Conservation (phyloP, 2,329 filamentous ascomycete species). For the Spiromastix sp. region DNA sequence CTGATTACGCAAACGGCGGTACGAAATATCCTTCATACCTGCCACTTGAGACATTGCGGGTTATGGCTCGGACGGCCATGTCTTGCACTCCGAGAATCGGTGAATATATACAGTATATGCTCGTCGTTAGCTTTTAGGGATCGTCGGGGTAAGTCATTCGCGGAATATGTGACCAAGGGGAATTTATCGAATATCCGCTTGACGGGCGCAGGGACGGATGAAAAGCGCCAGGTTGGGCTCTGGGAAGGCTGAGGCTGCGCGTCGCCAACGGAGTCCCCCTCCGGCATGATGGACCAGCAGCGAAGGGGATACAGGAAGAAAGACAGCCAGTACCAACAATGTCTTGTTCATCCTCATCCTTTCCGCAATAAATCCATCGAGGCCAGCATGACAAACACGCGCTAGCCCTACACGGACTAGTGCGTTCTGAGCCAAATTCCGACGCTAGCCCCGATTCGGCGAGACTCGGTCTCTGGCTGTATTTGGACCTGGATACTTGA, state of each 20-base stretch:
- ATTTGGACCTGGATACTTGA: too few relatives aligned
- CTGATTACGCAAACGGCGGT: background rate
- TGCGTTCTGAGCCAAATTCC: too few relatives aligned
- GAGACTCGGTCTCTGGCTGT: too few relatives aligned
- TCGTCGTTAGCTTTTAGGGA: conserved; percentile 37
- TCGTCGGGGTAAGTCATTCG: conserved; percentile 63
- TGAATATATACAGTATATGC: conserved; percentile 68
- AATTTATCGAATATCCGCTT: conserved; percentile 77
- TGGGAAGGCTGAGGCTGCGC: conserved; percentile 4
- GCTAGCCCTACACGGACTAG: too few relatives aligned
- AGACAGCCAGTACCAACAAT: too few relatives aligned
- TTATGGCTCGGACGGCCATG: conserved; percentile 68
- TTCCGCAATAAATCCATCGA: too few relatives aligned
- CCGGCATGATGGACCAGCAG: conserved; percentile 16
- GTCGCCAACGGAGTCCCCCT: conserved; percentile 11
- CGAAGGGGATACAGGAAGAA: conserved; percentile 1
- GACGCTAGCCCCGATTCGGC: too few relatives aligned
- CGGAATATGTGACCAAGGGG: conserved; percentile 63
- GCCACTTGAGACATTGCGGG: conserved; percentile 90
- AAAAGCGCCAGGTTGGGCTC: conserved; percentile 20
- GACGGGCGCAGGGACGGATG: conserved; percentile 55
- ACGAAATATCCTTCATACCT: conserved; percentile 48
- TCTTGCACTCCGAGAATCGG: conserved; percentile 51
- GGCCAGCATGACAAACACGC: too few relatives aligned
- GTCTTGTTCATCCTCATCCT: too few relatives aligned